Percentiles rank a stretch among this genome's conserved stretches.
Evolutionary conservation across 306 rosid species (phyloP).

Genomic region (Malus domestica): ASM211411v1 NC_041796.1:30339001-30339500

Average conservation of each 20-base stretch:
- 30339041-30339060: conserved; percentile 35
- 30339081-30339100: conserved; percentile 99
- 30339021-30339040: conserved; percentile 14
- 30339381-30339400: neutral
- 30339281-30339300: conserved; percentile 84
- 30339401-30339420: neutral
- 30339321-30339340: conserved; percentile 9
- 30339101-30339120: conserved; percentile 93
- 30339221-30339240: conserved; percentile 39
- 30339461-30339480: neutral
- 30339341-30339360: neutral
- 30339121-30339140: conserved; percentile 96
- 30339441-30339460: neutral
- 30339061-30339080: conserved; percentile 98
- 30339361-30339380: neutral
- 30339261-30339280: conserved; percentile 97
- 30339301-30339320: conserved; percentile 97
- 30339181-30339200: neutral
- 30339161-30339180: neutral
- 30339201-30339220: neutral
- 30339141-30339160: conserved; percentile 88
- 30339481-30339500: neutral
- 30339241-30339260: conserved; percentile 96
- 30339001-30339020: neutral
- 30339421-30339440: neutral